Base-by-base conservation (phyloP, 2,329 filamentous ascomycete genomes). In the Coniella lustricola region DNA sequence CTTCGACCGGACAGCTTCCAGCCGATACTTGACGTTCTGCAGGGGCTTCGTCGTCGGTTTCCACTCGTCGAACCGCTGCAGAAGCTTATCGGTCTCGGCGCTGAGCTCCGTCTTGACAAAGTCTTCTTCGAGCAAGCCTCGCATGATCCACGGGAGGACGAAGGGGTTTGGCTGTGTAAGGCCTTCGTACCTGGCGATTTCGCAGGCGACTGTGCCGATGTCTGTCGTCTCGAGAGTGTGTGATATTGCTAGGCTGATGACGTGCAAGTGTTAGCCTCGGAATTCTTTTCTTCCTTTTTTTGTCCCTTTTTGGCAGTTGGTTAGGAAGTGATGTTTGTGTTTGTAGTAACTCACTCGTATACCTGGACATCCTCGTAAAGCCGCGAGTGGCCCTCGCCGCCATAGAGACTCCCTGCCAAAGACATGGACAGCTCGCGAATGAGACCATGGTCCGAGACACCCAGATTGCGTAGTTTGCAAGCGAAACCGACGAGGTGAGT, bases 31-130 rank as follows among this genome's bases (percentile, higher is more conserved):
- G 40, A 98, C 90, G 66, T 98, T 93, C 68, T 93, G 95, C 50
- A 98, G 69, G 37, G 87, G 87, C 70, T 97, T 98, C 7, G 84
- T 95, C 0, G 74, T 76, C 1, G 93, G 93, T 61, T 86, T 90
- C 93, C 93, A 98, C 46, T 87, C 82, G 63, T 97, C 90, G 65
- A 97, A 98, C 64, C 95, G 82, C 51, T 73, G 74, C n/a, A 98
- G 71, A 44, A 98, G 67, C 60, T 89, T 79, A 52, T 79, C 78
- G 7, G 88, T 89, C 67, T 98, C 93, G 2, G 75, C 68, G 29
- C 80, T 80, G 16, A 95, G 69, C 61, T 94, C 86, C 18, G 81
- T 87, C 64, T 86, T 90, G 20, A 97, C 91, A 59, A 89, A 82
- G 16, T 93, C 85, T 64, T 98, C 93, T 63, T 97, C 93, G 2